Percentiles rank a stretch among this genome's conserved stretches.
Conservation (phyloP, 2,329 filamentous ascomycete species). For the Microthyrium microscopicum region DNA sequence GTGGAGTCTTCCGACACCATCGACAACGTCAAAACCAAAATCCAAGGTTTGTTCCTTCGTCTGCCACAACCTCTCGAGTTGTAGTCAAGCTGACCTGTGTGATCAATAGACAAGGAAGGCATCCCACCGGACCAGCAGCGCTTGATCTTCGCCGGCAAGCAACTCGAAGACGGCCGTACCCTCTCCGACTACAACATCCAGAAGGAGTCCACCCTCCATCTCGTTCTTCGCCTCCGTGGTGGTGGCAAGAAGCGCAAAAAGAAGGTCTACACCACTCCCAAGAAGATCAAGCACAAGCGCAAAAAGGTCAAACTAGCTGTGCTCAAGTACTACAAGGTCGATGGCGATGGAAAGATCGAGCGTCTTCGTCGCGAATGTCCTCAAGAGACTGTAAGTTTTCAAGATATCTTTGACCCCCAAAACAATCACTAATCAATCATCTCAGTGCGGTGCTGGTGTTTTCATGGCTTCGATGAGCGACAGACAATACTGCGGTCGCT, state of each 20-base stretch:
- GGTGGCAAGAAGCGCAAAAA: slow-evolving; percentile 98
- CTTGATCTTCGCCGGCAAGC: slow-evolving; percentile 85
- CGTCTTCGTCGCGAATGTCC: slow-evolving; percentile 97
- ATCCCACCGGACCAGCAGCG: slow-evolving; percentile 92
- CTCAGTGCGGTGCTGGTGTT: slow-evolving; percentile 93
- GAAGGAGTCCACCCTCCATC: slow-evolving; percentile 48
- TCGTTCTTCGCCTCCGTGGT: slow-evolving; percentile 44
- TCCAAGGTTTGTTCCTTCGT: slow-evolving; percentile 39
- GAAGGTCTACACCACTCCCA: slow-evolving; percentile 99
- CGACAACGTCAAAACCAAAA: slow-evolving; percentile 94
- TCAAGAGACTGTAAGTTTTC: slow-evolving; percentile 56
- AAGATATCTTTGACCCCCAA: no score
- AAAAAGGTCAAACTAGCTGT: slow-evolving; percentile 99
- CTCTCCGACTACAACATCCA: slow-evolving; percentile 95
- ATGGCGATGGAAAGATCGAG: slow-evolving; percentile 99
- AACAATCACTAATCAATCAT: no score
- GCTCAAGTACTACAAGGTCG: slow-evolving; percentile 99
- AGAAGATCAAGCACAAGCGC: slow-evolving; percentile 99
- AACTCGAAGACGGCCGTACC: slow-evolving; percentile 81
- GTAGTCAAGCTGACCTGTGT: background rate
- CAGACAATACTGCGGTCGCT: slow-evolving; percentile 83
- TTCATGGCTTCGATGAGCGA: slow-evolving; percentile 99
- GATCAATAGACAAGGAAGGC: slow-evolving; percentile 44
- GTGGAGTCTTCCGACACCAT: slow-evolving; percentile 69
- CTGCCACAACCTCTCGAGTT: background rate